phyloP scores from a whole-genome alignment of 805 yeast species.

The Metschnikowia orientalis region DNA sequence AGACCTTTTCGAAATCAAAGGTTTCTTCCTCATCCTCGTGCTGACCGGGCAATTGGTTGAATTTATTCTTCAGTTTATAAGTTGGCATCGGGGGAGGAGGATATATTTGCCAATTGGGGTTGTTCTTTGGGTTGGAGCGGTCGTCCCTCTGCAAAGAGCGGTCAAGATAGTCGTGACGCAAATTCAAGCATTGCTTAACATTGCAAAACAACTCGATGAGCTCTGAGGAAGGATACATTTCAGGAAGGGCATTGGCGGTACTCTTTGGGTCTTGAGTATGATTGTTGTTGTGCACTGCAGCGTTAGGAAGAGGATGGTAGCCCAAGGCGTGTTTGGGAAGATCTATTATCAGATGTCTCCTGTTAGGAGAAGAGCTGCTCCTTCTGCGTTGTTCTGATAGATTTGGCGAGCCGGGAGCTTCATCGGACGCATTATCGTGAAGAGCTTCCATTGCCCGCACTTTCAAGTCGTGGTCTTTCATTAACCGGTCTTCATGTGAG shows the following conservation, averaged over 20 bases:
- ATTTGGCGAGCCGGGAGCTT: conserved; percentile 23
- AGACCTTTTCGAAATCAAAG: conserved; percentile 56
- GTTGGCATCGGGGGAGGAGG: conserved; percentile 95
- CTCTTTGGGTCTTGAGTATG: conserved; percentile 13
- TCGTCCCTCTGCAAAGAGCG: conserved; percentile 65
- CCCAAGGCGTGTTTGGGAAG: conserved; percentile 23
- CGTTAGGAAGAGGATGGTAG: conserved; percentile 19
- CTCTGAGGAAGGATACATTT: conserved; percentile 64
- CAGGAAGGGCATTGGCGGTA: conserved; percentile 28
- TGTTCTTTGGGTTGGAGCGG: conserved; percentile 80
- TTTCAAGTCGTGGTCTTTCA: conserved; percentile 67
- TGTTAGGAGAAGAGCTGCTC: conserved; percentile 25
- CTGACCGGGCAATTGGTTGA: conserved; percentile 40
- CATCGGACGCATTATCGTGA: conserved; percentile 18
- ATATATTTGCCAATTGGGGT: conserved; percentile 67
- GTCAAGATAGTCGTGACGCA: conserved; percentile 72
- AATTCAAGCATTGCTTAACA: conserved; percentile 60
- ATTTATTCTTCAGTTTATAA: conserved; percentile 54
- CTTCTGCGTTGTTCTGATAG: conserved; percentile 29
- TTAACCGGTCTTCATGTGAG: conserved; percentile 57
- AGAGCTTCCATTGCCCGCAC: conserved; percentile 53
- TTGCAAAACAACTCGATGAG: conserved; percentile 58
- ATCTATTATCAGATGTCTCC: conserved; percentile 39
- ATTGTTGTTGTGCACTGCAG: conserved; percentile 18
- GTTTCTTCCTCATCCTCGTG: conserved; percentile 43